A percentile compares a stretch with the other conserved stretches of the same genome.
Conservation (phyloP, 768 basidiomycete species). For the Trametopsis cervina region DNA sequence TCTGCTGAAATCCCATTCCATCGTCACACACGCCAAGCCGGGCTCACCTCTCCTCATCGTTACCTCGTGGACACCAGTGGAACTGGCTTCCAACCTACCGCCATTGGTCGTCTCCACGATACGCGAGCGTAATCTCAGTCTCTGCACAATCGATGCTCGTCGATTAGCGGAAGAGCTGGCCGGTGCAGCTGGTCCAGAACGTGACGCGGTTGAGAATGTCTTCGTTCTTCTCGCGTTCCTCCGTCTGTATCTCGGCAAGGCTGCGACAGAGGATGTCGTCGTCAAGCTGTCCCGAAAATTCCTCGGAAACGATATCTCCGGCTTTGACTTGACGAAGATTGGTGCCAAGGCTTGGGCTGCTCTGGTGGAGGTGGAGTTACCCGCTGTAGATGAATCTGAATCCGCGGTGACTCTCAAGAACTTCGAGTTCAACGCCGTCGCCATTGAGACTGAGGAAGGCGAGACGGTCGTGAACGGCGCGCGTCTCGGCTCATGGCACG, state of each 20-base stretch:
- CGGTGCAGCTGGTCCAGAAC: constrained; percentile 26
- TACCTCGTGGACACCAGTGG: constrained; percentile 69
- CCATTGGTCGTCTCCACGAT: constrained; percentile 39
- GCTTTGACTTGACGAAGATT: constrained; percentile 44
- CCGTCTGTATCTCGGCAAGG: constrained; percentile 68
- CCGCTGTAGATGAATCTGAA: constrained; percentile 20
- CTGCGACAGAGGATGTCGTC: constrained; percentile 48
- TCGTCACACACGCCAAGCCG: constrained; percentile 59
- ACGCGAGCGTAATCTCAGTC: constrained; percentile 42
- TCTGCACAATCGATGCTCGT: constrained; percentile 57
- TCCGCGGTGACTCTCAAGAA: constrained; percentile 35
- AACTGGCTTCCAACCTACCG: constrained; percentile 65
- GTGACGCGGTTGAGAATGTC: constrained; percentile 44
- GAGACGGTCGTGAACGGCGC: constrained; percentile 56
- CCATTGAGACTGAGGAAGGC: constrained; percentile 52
- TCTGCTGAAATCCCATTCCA: constrained; percentile 71
- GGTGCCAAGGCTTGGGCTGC: constrained; percentile 59
- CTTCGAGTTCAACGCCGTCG: constrained; percentile 72
- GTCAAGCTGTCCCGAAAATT: constrained; percentile 41
- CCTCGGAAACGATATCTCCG: constrained; percentile 40
- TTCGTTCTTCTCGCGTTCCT: constrained; percentile 76
- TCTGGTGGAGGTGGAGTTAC: constrained; percentile 49
- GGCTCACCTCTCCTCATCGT: constrained; percentile 68
- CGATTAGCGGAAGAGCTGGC: constrained; percentile 39
- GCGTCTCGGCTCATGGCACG: constrained; percentile 67